Evolutionary conservation across 140 eudicot species (phyloP).

Genomic region (Oenanthe javanica): DNA sequence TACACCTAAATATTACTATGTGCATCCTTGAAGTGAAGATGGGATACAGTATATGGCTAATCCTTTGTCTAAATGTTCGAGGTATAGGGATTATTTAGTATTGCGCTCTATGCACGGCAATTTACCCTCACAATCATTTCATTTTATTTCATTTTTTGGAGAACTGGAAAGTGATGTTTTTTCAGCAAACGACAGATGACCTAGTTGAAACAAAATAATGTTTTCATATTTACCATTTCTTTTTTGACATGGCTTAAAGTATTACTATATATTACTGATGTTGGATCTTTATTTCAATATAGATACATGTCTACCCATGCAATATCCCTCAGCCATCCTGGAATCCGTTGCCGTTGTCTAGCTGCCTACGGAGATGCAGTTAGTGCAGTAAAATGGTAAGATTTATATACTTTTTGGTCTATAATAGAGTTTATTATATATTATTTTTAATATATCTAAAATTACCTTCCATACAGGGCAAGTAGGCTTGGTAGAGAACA

Average conservation of each 20-base stretch:
- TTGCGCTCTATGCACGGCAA: neutral
- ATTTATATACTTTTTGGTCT: neutral
- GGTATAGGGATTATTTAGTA: neutral
- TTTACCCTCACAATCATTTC: neutral
- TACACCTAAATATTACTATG: neutral
- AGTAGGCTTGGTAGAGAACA: conserved; percentile 98
- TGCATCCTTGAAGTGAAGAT: neutral
- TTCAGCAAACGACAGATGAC: neutral
- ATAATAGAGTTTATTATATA: neutral
- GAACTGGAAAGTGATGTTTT: neutral
- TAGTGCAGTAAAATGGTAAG: conserved; percentile 95
- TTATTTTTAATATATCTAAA: conserved; percentile 1
- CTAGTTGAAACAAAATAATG: neutral
- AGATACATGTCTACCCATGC: conserved; percentile 99
- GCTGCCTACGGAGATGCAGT: conserved; percentile 99
- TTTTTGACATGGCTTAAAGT: neutral
- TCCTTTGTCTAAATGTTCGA: neutral
- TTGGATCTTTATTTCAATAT: neutral
- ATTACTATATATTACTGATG: neutral
- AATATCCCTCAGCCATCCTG: conserved; percentile 96
- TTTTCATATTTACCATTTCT: neutral
- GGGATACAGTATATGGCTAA: neutral
- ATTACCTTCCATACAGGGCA: conserved; percentile 47
- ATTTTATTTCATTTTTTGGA: neutral
- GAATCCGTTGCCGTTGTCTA: conserved; percentile 97